Evolutionary conservation across 2,329 filamentous ascomycete species (phyloP).

Genomic region (Pseudopyricularia cyperi): DNA sequence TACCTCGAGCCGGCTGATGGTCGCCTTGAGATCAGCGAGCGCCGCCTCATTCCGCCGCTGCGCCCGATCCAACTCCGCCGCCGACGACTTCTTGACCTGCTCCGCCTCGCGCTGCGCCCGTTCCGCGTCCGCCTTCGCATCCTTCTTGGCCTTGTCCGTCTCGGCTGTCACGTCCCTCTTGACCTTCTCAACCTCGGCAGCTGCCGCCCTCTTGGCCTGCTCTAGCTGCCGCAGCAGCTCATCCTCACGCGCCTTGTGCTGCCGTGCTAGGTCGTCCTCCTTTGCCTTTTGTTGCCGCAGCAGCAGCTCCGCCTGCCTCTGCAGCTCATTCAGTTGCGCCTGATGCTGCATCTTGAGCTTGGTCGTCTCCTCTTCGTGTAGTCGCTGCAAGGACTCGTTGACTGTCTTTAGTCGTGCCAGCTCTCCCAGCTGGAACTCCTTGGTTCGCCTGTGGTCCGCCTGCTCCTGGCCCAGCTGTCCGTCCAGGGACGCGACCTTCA

Average conservation of each 20-base stretch:
- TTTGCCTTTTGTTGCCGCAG: conserved; percentile 13
- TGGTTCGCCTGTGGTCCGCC: conserved; percentile 55
- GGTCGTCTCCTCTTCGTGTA: conserved; percentile 53
- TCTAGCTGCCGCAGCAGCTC: conserved; percentile 17
- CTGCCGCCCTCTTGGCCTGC: conserved; percentile 31
- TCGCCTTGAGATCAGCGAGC: conserved; percentile 47
- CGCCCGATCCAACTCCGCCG: conserved; percentile 34
- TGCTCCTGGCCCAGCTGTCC: conserved; percentile 58
- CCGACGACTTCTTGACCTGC: conserved; percentile 31
- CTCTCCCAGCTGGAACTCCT: conserved; percentile 43
- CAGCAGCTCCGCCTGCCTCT: conserved; percentile 5
- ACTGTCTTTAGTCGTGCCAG: conserved; percentile 25
- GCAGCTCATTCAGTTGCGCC: conserved; percentile 3
- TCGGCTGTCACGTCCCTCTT: too few relatives aligned
- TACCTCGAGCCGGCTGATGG: conserved; percentile 47
- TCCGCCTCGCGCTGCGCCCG: conserved; percentile 17
- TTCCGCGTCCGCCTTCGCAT: neutral
- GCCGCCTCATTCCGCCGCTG: conserved; percentile 43
- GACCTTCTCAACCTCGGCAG: conserved; percentile 36
- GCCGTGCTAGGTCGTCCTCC: conserved; percentile 10
- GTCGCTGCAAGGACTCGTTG: conserved; percentile 32
- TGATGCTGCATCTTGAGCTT: conserved; percentile 12
- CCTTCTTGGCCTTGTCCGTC: conserved; percentile 9
- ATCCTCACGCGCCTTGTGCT: conserved; percentile 1
- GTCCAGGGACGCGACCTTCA: conserved; percentile 31